Evolutionary conservation across 352 stramenopile genomes (phyloP).

Genomic region (Globisporangium nunn): DNA sequence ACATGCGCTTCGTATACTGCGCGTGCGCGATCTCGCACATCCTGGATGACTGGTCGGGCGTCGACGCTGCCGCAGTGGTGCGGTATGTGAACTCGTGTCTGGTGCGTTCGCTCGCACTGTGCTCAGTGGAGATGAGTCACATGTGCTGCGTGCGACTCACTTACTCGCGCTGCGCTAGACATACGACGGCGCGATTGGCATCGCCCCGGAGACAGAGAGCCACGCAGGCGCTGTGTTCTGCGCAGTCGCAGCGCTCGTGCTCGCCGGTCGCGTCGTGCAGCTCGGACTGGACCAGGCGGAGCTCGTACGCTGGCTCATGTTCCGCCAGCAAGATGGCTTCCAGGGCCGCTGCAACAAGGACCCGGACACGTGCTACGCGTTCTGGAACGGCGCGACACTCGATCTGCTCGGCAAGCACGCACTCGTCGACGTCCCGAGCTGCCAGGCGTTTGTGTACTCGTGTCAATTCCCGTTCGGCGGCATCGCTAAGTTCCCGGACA

Average conservation of each 20-base stretch:
- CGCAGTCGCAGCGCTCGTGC: slow-evolving; percentile 61
- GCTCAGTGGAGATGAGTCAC: not conserved
- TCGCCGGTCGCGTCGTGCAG: slow-evolving; percentile 64
- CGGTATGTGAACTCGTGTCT: slow-evolving; percentile 79
- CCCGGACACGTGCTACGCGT: slow-evolving; percentile 88
- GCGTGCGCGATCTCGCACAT: slow-evolving; percentile 85
- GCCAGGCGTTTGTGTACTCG: slow-evolving; percentile 69
- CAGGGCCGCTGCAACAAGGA: slow-evolving; percentile 89
- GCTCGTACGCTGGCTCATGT: slow-evolving; percentile 77
- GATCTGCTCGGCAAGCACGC: slow-evolving; percentile 69
- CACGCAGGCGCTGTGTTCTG: slow-evolving; percentile 74
- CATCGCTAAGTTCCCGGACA: slow-evolving; percentile 75
- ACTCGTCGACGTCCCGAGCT: slow-evolving; percentile 68
- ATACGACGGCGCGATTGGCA: slow-evolving; percentile 80
- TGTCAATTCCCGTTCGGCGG: slow-evolving; percentile 85
- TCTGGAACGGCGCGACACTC: slow-evolving; percentile 89
- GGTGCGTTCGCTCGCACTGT: slow-evolving; percentile 27
- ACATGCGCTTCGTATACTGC: slow-evolving; percentile 88
- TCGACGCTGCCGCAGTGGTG: slow-evolving; percentile 57
- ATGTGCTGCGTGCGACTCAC: not conserved
- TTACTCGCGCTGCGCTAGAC: slow-evolving; percentile 22
- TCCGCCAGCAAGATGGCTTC: slow-evolving; percentile 81
- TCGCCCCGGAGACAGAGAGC: slow-evolving; percentile 50
- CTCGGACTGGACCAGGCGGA: slow-evolving; percentile 56
- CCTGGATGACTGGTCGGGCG: slow-evolving; percentile 78